Base-by-base conservation (phyloP, 169 alveolate genomes). In the Cryptosporidium sp. region DNA sequence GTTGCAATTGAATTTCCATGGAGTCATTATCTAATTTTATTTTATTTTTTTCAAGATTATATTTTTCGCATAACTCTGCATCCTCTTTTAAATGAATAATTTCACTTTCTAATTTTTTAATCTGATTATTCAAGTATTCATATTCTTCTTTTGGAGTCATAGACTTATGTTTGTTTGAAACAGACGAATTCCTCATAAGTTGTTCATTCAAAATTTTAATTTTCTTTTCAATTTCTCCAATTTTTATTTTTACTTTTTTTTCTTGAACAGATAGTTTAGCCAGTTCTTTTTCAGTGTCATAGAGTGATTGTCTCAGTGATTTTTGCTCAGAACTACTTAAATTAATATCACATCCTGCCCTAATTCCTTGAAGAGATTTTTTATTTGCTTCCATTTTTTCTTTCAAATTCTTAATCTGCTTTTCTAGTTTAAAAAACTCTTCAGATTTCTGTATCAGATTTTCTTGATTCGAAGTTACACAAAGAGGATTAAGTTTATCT, bases 271-370 rank as follows among this genome's bases (percentile, higher is more conserved):
- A 52, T 12, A 71, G 31, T 61, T 80, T 92, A 31, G 68, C 73
- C 29, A 93, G 51, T 80, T 91, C 94, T 29, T 86, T 93, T 75
- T 86, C 70, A 26, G 87, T 70, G 23, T 73, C 84, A 43, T 58
- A 69, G n/a, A 89, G 75, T 35, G 86, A 84, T 52, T 85, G 91
- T 52, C 91, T 43, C 0, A 80, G 16, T 39, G 89, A 80, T 41
- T 71, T 67, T 48, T 61, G 84, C 65, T 93, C 92, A 21, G 84
- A 73, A 55, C 87, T 85, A 50, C 33, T 58, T n/a, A 59, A 70
- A 35, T 43, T 62, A 29, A 41, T 29, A 65, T 85, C 91, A 43
- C 87, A 91, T 29, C 86, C 89, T 70, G 68, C 58, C n/a, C 85
- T 58, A 51, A 69, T 55, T 16, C 75, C 71, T 69, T 71, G 86